These are phyloP conservation scores for Shiraia sp. DNA, from an alignment of 2,329 filamentous ascomycete genomes.

Conservation along the genomic window DNA sequence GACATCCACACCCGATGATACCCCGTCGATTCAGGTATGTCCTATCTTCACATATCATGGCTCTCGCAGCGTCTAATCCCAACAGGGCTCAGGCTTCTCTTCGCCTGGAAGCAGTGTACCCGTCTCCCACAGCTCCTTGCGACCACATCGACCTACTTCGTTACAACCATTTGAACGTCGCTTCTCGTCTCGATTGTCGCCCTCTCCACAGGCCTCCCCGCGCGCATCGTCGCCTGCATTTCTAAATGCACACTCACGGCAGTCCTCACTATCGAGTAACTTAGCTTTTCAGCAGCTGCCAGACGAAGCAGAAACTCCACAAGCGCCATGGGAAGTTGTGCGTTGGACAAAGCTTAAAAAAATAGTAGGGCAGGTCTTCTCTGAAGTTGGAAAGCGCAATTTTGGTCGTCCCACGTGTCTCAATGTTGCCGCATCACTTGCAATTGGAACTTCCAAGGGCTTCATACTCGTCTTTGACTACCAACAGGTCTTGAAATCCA, in stretches of 20 bases:
- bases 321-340: constrained; percentile 94
- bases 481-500: constrained; percentile 90
- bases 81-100: constrained; percentile 57
- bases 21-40: constrained; percentile 77
- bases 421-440: constrained; percentile 83
- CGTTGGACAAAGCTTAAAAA: constrained; percentile 94
- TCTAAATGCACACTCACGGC: constrained; percentile 75
- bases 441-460: constrained; percentile 90
- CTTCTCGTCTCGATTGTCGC: constrained; percentile 83
- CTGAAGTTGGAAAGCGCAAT: constrained; percentile 86
- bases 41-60: constrained; percentile 20
- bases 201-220: constrained; percentile 62
- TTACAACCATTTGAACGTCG: constrained; percentile 92
- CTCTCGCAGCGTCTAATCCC: constrained; percentile 13
- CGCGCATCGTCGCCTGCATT: constrained; percentile 77
- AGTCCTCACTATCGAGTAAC: constrained; percentile 77
- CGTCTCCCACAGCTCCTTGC: constrained; percentile 68
- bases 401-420: constrained; percentile 92
- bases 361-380: constrained; percentile 86
- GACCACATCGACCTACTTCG: constrained; percentile 76
- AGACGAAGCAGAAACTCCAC: constrained; percentile 58
- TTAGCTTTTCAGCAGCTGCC: constrained; percentile 63
- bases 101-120: constrained; percentile 76
- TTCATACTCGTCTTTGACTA: constrained; percentile 97
- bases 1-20: constrained; percentile 78